Conservation (phyloP, 495 filamentous ascomycete species). For the Penicillium chermesinum region DNA sequence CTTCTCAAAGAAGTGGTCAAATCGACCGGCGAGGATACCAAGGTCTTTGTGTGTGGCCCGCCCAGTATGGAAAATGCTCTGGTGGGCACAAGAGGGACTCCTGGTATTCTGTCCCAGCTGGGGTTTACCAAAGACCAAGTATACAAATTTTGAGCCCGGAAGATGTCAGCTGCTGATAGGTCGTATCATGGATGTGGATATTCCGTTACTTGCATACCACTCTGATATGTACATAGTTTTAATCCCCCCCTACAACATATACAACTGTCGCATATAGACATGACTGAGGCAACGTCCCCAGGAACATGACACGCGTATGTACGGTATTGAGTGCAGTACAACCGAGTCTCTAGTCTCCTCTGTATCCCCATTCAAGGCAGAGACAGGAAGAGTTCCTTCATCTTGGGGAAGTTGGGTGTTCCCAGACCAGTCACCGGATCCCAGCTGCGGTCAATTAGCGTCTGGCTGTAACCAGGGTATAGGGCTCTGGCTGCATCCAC, state of each 20-base stretch:
- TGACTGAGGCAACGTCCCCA: background rate
- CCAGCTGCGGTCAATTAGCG: slow-evolving; percentile 24
- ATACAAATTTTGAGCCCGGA: slow-evolving; percentile 48
- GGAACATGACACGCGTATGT: background rate
- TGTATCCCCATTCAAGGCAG: slow-evolving; percentile 29
- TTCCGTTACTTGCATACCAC: too few relatives aligned
- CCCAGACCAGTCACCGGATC: slow-evolving; percentile 53
- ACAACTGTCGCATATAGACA: too few relatives aligned
- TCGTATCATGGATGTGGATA: too few relatives aligned
- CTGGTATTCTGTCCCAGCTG: slow-evolving; percentile 49
- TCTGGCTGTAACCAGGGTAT: background rate
- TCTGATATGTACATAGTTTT: too few relatives aligned
- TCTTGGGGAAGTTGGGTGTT: slow-evolving; percentile 47
- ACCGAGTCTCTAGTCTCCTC: background rate
- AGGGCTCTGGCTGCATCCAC: background rate
- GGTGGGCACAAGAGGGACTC: slow-evolving; percentile 39
- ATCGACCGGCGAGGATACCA: slow-evolving; percentile 32
- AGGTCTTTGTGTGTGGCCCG: slow-evolving; percentile 49
- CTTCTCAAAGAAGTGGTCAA: slow-evolving; percentile 47
- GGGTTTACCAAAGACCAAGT: slow-evolving; percentile 53
- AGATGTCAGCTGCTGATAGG: too few relatives aligned
- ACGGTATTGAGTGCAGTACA: background rate
- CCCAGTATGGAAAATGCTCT: background rate
- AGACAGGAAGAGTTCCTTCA: slow-evolving; percentile 38
- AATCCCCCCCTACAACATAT: too few relatives aligned